These are phyloP conservation scores for Fusarium dimerum DNA, from an alignment of 2,329 filamentous ascomycete species.

Conservation along the genomic window DNA sequence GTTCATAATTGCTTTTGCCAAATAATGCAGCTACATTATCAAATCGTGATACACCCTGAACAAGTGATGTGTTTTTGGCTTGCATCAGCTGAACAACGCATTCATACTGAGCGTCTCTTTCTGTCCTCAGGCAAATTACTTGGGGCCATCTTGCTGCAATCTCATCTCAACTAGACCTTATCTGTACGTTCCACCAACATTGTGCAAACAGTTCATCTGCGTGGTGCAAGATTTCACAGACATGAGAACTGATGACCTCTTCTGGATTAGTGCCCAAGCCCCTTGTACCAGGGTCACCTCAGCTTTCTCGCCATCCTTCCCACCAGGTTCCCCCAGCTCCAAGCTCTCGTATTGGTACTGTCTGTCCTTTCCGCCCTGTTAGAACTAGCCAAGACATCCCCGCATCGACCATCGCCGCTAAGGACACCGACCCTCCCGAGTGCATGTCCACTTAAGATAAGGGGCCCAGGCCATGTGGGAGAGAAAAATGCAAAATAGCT, in stretches of 20 bases:
- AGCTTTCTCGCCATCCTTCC: not conserved
- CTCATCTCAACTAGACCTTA: too few relatives aligned
- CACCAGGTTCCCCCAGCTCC: too few relatives aligned
- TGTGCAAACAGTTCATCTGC: not conserved
- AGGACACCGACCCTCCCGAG: not conserved
- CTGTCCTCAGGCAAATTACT: too few relatives aligned
- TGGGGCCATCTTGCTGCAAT: too few relatives aligned
- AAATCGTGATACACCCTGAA: too few relatives aligned
- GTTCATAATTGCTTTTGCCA: too few relatives aligned
- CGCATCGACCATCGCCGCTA: not conserved
- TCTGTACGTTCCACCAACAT: not conserved
- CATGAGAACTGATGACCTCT: not conserved
- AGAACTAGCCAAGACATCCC: not conserved
- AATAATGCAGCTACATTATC: too few relatives aligned
- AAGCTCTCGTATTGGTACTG: not conserved
- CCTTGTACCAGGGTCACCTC: not conserved
- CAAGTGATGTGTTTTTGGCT: too few relatives aligned
- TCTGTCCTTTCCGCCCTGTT: not conserved
- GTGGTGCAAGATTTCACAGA: not conserved
- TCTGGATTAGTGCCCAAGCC: not conserved
- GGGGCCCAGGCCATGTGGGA: too few relatives aligned
- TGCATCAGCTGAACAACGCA: too few relatives aligned
- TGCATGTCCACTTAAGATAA: not conserved
- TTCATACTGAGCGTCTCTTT: too few relatives aligned
- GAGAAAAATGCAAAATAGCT: conserved; percentile 10